Percentiles rank a stretch among this genome's conserved stretches.
Conservation (phyloP, 129 eudicot genomes). For the Erigeron canadensis region DNA sequence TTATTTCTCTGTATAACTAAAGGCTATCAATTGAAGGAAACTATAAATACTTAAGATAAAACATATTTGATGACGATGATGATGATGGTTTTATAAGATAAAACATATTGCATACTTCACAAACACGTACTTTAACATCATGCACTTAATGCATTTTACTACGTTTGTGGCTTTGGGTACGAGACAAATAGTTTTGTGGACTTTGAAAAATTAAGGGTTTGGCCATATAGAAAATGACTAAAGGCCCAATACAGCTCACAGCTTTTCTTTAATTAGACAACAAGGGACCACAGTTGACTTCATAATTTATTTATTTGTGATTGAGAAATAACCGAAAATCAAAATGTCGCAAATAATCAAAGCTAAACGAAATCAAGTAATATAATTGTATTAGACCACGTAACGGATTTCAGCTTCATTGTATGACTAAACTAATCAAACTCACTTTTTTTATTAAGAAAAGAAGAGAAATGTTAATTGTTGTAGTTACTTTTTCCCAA, state of each 20-base stretch:
- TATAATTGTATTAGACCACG: background rate
- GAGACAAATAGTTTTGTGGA: constrained; percentile 12
- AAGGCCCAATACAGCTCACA: constrained; percentile 21
- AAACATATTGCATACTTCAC: no score
- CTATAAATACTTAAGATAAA: no score
- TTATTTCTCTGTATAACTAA: no score
- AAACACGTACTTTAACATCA: no score
- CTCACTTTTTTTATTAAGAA: no score
- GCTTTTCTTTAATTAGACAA: background rate
- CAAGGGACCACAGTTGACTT: constrained; percentile 26
- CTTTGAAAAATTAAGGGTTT: constrained; percentile 8
- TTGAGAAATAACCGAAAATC: background rate
- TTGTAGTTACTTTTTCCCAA: no score
- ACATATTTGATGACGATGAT: no score
- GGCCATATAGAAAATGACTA: constrained; percentile 19
- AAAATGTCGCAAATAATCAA: background rate
- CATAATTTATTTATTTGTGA: background rate
- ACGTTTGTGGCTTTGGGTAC: background rate
- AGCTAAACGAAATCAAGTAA: background rate
- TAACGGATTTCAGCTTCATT: background rate
- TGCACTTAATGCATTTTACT: background rate
- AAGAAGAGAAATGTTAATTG: no score
- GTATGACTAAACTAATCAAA: no score
- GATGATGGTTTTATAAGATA: no score
- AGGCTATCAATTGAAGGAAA: no score